Percentiles rank a stretch among this genome's conserved stretches.
Evolutionary conservation across 768 basidiomycete genomes (phyloP).

Genomic region (Phaeotremella skinneri): DNA sequence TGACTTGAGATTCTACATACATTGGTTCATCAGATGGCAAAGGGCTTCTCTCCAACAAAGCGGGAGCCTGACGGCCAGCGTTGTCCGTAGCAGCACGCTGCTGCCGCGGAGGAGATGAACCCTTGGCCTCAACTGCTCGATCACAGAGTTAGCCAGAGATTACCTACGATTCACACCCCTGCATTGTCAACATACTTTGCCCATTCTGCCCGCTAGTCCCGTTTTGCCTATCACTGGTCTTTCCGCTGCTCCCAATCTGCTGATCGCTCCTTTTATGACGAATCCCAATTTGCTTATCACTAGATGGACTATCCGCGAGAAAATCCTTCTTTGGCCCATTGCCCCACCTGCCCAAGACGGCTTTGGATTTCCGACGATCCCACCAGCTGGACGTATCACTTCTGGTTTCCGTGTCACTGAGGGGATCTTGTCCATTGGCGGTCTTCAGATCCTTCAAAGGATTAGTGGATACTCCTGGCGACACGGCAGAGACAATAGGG

Average conservation of each 20-base stretch:
- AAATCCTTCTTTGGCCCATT: slow-evolving; percentile 45
- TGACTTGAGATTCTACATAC: slow-evolving; percentile 8
- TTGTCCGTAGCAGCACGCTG: too few species aligned
- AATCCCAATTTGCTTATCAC: slow-evolving; percentile 69
- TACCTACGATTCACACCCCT: too few species aligned
- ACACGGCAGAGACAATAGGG: neutral
- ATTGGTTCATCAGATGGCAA: slow-evolving; percentile 2
- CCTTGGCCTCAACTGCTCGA: too few species aligned
- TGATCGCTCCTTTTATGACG: slow-evolving; percentile 38
- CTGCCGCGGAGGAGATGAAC: too few species aligned
- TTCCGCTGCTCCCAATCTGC: too few species aligned
- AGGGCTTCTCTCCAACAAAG: slow-evolving; percentile 51
- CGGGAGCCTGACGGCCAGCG: too few species aligned
- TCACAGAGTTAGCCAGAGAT: too few species aligned
- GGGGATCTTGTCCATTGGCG: slow-evolving; percentile 18
- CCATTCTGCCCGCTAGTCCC: too few species aligned
- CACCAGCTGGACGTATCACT: slow-evolving; percentile 26
- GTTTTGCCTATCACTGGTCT: too few species aligned
- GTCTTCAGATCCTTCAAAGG: slow-evolving; percentile 4
- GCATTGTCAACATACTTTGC: too few species aligned
- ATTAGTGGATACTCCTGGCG: neutral
- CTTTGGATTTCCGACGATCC: slow-evolving; percentile 22
- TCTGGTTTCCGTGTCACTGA: slow-evolving; percentile 19
- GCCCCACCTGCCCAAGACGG: slow-evolving; percentile 8
- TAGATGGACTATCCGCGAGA: slow-evolving; percentile 66